phyloP scores from a whole-genome alignment of 805 yeast species.

The Metschnikowia henanensis region DNA sequence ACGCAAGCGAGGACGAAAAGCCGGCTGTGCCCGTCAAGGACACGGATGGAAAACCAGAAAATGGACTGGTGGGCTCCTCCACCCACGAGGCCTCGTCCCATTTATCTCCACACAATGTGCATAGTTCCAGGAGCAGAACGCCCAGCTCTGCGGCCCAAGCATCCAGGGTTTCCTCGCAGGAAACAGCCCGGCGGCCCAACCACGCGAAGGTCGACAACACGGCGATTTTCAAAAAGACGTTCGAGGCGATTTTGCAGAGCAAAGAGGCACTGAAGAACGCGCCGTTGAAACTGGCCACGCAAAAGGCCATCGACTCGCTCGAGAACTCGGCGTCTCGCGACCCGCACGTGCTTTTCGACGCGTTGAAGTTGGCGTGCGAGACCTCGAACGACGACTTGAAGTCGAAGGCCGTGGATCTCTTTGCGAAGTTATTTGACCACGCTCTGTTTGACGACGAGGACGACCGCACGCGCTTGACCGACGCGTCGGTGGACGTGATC shows the following conservation, averaged over 20 bases:
- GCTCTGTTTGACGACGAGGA: conserved; percentile 60
- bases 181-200: neutral
- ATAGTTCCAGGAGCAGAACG: neutral
- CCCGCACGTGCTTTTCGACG: conserved; percentile 66
- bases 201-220: conserved; percentile 23
- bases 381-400: conserved; percentile 63
- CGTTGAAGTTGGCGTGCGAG: conserved; percentile 75
- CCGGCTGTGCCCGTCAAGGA: too few relatives aligned
- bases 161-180: neutral
- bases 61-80: too few relatives aligned
- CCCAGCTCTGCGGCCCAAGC: neutral
- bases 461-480: conserved; percentile 62
- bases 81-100: neutral
- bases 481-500: conserved; percentile 81
- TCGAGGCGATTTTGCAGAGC: conserved; percentile 53
- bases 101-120: neutral
- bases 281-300: conserved; percentile 34
- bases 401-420: conserved; percentile 75
- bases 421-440: conserved; percentile 87
- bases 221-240: conserved; percentile 48
- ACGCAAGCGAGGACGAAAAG: too few relatives aligned
- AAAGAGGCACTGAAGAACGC: conserved; percentile 62
- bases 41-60: too few relatives aligned
- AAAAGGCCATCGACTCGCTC: conserved; percentile 44
- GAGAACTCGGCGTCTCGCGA: conserved; percentile 38